Conservation (phyloP, 768 basidiomycete species). For the Strobilomyces echinocephalus region DNA sequence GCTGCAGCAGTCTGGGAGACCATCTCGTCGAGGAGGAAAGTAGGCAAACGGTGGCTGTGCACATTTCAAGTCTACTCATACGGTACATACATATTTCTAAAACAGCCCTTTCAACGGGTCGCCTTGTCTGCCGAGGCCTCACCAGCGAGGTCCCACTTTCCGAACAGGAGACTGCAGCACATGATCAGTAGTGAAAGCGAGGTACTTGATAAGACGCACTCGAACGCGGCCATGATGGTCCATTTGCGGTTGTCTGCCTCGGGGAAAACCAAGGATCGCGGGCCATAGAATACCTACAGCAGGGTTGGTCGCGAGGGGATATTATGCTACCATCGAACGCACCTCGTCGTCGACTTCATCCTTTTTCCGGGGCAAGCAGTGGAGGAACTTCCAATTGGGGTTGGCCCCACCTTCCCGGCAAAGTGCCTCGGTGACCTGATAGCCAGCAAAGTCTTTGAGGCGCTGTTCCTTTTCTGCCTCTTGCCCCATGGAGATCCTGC, state of each 20-base stretch:
- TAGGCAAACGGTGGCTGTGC: not conserved
- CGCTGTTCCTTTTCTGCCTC: conserved; percentile 90
- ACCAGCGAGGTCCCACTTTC: conserved; percentile 40
- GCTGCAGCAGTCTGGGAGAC: conserved; percentile 42
- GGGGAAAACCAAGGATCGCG: conserved; percentile 85
- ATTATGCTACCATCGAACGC: conserved; percentile 1
- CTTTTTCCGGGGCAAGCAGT: conserved; percentile 89
- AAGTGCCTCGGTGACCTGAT: conserved; percentile 88
- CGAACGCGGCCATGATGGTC: conserved; percentile 92
- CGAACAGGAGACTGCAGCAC: conserved; percentile 34
- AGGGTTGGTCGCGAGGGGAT: not conserved
- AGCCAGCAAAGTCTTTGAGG: conserved; percentile 81
- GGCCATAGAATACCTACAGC: conserved; percentile 83
- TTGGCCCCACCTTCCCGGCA: conserved; percentile 79
- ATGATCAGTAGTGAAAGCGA: conserved; percentile 1
- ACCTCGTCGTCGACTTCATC: conserved; percentile 96
- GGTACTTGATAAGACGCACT: conserved; percentile 47
- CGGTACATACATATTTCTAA: not conserved
- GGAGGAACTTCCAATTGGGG: conserved; percentile 89
- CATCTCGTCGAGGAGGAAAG: conserved; percentile 10
- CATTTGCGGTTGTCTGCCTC: conserved; percentile 97
- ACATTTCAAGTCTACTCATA: not conserved
- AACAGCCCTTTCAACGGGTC: not conserved
- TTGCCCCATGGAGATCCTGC: conserved; percentile 98
- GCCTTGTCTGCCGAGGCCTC: conserved; percentile 16